These are phyloP conservation scores for Hericium rajendrae DNA, from an alignment of 768 basidiomycete genomes.

Conservation along the genomic window DNA sequence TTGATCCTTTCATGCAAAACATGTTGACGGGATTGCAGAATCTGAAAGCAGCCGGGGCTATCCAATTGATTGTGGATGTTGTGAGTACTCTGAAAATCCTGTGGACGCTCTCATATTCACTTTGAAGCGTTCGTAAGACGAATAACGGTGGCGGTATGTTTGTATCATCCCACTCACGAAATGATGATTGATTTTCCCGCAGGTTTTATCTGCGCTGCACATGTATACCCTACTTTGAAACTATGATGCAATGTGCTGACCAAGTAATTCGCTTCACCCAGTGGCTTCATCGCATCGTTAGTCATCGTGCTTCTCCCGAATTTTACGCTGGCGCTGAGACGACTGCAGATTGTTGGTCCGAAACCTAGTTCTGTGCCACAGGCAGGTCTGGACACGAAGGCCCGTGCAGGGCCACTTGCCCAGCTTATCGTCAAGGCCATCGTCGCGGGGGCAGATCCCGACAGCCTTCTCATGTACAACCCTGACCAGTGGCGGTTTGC, in stretches of 20 bases:
- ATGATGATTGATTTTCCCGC: not conserved
- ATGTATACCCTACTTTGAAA: not conserved
- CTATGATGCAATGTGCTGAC: not conserved
- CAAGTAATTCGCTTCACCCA: constrained; percentile 5
- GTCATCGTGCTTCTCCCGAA: constrained; percentile 1
- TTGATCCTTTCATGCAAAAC: constrained; percentile 30
- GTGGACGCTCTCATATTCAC: no score
- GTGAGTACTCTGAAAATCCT: constrained; percentile 10
- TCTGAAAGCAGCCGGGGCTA: constrained; percentile 38
- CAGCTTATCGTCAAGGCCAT: constrained; percentile 38
- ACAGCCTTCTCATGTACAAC: constrained; percentile 36
- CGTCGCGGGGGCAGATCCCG: constrained; percentile 34
- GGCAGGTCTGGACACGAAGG: constrained; percentile 42
- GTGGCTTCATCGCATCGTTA: constrained; percentile 33
- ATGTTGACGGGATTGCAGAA: constrained; percentile 38
- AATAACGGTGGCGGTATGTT: not conserved
- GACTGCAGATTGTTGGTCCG: constrained; percentile 35
- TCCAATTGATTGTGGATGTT: constrained; percentile 49
- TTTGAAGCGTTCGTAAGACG: not conserved
- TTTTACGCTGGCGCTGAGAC: not conserved
- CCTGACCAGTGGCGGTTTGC: constrained; percentile 39
- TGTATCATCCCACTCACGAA: not conserved
- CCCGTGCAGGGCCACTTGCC: constrained; percentile 40
- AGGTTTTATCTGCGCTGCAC: not conserved
- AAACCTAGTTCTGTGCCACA: constrained; percentile 43